Evolutionary conservation across 2,329 filamentous ascomycete species (phyloP).

Genomic region (Colletotrichum gigasporum): DNA sequence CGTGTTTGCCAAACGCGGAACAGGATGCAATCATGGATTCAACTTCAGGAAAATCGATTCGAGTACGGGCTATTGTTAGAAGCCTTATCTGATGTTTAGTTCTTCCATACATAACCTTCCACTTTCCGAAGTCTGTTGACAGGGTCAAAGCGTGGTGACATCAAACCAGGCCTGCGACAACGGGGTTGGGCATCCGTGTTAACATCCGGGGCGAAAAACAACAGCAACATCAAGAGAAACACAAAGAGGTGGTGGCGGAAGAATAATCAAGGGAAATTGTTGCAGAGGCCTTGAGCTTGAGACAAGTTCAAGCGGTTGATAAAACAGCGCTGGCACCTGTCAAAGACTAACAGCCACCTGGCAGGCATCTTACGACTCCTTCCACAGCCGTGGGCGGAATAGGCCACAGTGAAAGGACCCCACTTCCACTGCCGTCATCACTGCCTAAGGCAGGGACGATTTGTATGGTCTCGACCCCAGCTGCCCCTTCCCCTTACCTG

Average conservation of each 20-base stretch:
- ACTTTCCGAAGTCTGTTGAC: background rate
- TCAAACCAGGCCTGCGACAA: background rate
- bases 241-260: too few species aligned
- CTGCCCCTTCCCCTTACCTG: slow-evolving; percentile 31
- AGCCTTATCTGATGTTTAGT: background rate
- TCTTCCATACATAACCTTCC: slow-evolving; percentile 13
- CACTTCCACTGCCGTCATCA: slow-evolving; percentile 28
- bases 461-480: slow-evolving; percentile 16
- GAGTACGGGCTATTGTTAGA: background rate
- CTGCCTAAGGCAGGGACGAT: slow-evolving; percentile 29
- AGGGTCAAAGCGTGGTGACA: background rate
- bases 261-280: too few species aligned
- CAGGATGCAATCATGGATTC: too few species aligned
- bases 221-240: too few species aligned
- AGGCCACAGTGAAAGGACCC: slow-evolving; percentile 6
- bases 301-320: background rate
- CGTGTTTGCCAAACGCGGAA: too few species aligned
- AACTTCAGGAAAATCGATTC: background rate
- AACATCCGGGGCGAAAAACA: too few species aligned
- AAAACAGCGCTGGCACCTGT: background rate
- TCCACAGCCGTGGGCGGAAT: background rate
- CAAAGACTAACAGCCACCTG: slow-evolving; percentile 1
- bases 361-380: background rate
- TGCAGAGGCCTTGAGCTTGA: background rate
- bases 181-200: too few species aligned